These are phyloP conservation scores for Pleurotus giganteus DNA, from an alignment of 768 basidiomycete species.

Conservation along the genomic window DNA sequence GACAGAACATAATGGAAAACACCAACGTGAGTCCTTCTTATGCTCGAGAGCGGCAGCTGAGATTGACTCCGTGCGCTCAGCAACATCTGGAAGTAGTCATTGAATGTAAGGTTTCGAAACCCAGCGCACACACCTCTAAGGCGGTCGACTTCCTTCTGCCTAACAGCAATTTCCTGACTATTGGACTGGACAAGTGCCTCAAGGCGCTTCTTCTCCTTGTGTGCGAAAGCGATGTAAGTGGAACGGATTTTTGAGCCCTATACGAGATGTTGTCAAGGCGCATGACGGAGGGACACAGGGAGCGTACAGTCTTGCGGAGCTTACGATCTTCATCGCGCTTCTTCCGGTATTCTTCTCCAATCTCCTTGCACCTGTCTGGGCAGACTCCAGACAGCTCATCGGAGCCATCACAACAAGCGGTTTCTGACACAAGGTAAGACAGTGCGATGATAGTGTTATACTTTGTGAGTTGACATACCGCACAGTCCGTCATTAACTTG, in stretches of 20 bases:
- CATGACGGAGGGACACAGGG: not conserved
- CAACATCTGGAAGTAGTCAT: conserved; percentile 53
- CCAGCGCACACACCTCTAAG: conserved; percentile 53
- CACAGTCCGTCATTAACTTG: conserved; percentile 93
- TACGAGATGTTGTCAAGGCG: not conserved
- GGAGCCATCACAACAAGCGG: conserved; percentile 93
- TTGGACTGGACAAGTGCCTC: conserved; percentile 59
- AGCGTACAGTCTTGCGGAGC: conserved; percentile 71
- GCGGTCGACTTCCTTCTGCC: conserved; percentile 70
- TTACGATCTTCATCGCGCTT: conserved; percentile 73
- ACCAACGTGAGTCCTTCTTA: conserved; percentile 84
- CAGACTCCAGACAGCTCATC: conserved; percentile 87
- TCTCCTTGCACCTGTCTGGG: conserved; percentile 69
- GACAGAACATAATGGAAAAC: not conserved
- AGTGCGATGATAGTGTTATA: not conserved
- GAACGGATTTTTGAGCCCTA: conserved; percentile 91
- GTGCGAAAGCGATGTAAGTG: conserved; percentile 83
- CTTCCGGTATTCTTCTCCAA: conserved; percentile 69
- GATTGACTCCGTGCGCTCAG: conserved; percentile 73
- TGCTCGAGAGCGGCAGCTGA: conserved; percentile 79
- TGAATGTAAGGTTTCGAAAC: not conserved
- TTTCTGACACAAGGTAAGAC: conserved; percentile 49
- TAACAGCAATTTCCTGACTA: conserved; percentile 54
- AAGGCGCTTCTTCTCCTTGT: conserved; percentile 85
- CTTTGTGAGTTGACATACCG: conserved; percentile 47